These are phyloP conservation scores for Hyphopichia burtonii DNA, from an alignment of 1,139 yeast species.

Conservation along the genomic window DNA sequence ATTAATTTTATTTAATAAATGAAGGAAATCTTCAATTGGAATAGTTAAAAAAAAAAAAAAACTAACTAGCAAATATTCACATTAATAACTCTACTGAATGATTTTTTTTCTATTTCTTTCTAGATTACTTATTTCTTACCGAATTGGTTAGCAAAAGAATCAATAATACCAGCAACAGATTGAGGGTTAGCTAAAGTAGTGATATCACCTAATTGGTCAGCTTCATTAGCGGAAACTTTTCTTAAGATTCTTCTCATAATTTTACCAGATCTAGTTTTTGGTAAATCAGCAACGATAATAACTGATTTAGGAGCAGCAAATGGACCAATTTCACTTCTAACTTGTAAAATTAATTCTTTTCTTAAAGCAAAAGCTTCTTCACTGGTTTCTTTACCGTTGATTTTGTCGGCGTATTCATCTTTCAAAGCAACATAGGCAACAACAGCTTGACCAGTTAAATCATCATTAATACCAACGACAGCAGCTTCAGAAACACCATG, in stretches of 20 bases:
- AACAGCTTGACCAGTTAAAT: constrained; percentile 96
- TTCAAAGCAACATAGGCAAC: constrained; percentile 90
- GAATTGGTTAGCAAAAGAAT: constrained; percentile 47
- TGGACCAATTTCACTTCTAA: constrained; percentile 94
- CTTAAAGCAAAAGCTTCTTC: constrained; percentile 60
- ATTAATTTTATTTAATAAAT: not conserved
- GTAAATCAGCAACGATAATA: constrained; percentile 83
- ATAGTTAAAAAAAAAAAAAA: not conserved
- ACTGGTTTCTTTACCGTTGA: constrained; percentile 45
- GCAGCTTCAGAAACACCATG: constrained; percentile 86
- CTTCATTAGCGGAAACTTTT: constrained; percentile 86
- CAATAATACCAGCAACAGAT: constrained; percentile 75
- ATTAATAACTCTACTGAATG: not conserved
- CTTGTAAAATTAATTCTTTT: constrained; percentile 81
- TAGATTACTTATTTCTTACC: constrained; percentile 41
- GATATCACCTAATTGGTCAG: constrained; percentile 90
- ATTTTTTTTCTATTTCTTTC: not conserved
- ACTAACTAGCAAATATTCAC: not conserved
- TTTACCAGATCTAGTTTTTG: constrained; percentile 98
- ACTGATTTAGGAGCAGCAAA: constrained; percentile 97
- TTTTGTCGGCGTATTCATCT: constrained; percentile 43
- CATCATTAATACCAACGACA: constrained; percentile 92
- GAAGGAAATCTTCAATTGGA: no score
- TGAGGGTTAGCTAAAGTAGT: constrained; percentile 88
- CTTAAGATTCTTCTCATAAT: constrained; percentile 98